Evolutionary conservation across 2,329 filamentous ascomycete species (phyloP), one percentile per base, ranked within the genome.

Genomic region (Aspergillus amoenus): DNA sequence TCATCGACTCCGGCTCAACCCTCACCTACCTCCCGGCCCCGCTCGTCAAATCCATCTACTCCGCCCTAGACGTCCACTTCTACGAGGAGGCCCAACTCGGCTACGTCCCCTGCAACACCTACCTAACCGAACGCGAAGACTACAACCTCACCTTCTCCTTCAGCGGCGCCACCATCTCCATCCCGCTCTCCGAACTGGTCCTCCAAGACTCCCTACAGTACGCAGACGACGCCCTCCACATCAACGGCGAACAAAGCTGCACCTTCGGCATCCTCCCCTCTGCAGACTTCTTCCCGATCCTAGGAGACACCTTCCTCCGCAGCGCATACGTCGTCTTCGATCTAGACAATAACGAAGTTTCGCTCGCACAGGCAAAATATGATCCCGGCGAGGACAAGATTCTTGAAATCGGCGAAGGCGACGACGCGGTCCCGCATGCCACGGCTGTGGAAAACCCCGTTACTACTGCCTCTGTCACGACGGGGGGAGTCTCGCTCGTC

Each of bases 241-340:
- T 53, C 4, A 78, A 77, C 52, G n/a, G 74, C 81, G 40, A 43
- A 15, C 42, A 51, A 5, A 54, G 85, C 8, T 91, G 88, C 62
- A 77, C 87, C 37, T 89, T 91, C 65, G 88, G 88, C 55, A 82
- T 91, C 60, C 79, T 83, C 3, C 84, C 86, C 1, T 80, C 85
- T 1, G 80, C 79, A 2, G 62, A 71, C 1, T 78, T 80, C 30
- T 81, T 82, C n/a, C 80, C 82, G 43, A 83, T 90, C 2, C 76
- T 92, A 27, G 89, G 89, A 15, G 89, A 91, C 68, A 89, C 88
- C 0, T 92, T 92, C 70, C 77, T 92, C 54, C 81, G 89, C 47
- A 88, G 86, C 37, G 88, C 88, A 0, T 92, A 92, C 64, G 82
- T 90, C 13, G 88, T 92, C 11, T 91, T 89, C 69, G 88, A 91